Percentiles rank a stretch among this genome's conserved stretches.
phyloP scores from a whole-genome alignment of 2,329 filamentous ascomycete species.

The Aspergillus transmontanensis region DNA sequence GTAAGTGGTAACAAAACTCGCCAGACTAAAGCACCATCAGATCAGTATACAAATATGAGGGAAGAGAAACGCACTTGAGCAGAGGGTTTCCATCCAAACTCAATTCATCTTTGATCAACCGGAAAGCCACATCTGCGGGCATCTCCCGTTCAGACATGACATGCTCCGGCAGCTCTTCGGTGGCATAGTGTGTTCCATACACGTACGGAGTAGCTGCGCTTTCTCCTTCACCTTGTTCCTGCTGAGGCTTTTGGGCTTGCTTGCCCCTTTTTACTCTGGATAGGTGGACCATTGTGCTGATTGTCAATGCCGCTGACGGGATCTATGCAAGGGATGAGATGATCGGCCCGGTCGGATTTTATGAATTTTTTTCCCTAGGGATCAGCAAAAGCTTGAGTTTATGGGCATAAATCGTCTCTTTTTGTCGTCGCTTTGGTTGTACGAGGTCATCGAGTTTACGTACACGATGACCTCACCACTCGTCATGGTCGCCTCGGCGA shows the following conservation, averaged over 20 bases:
- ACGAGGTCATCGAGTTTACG: not conserved
- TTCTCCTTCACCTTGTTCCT: slow-evolving; percentile 14
- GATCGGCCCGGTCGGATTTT: not conserved
- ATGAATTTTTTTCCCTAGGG: not conserved
- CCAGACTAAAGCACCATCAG: slow-evolving; percentile 7
- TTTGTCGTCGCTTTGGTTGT: not conserved
- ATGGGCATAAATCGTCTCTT: not conserved
- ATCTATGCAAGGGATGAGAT: not conserved
- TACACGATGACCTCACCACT: not conserved
- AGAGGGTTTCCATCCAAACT: slow-evolving; percentile 68
- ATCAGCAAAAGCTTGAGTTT: not conserved
- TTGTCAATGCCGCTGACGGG: not conserved
- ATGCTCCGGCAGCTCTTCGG: slow-evolving; percentile 73
- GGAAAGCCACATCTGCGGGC: slow-evolving; percentile 72
- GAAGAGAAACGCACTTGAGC: slow-evolving; percentile 58
- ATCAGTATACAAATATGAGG: too few species aligned
- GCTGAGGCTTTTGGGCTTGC: slow-evolving; percentile 32
- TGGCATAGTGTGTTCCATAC: slow-evolving; percentile 84
- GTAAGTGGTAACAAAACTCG: slow-evolving; percentile 70
- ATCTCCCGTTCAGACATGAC: slow-evolving; percentile 87
- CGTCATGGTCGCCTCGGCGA: not conserved
- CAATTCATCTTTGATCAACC: slow-evolving; percentile 65
- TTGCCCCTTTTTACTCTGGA: slow-evolving; percentile 1
- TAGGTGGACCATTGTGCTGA: not conserved
- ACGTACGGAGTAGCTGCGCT: slow-evolving; percentile 62